These are phyloP conservation scores for Fusarium caatingaense DNA, from an alignment of 2,329 filamentous ascomycete species.

Conservation along the genomic window DNA sequence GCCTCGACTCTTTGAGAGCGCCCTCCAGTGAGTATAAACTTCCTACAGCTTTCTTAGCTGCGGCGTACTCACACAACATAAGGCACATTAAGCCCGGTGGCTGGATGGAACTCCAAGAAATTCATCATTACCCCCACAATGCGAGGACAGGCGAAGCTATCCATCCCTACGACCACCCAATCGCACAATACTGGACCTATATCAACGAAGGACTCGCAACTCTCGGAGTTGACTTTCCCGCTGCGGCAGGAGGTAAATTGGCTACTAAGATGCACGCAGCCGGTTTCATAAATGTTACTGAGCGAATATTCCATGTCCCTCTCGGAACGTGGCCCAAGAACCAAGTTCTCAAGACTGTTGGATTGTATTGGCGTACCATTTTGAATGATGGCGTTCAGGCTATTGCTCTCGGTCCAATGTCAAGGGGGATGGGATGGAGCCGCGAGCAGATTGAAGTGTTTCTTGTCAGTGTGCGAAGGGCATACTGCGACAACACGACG, in stretches of 20 bases:
- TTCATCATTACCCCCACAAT: constrained; percentile 61
- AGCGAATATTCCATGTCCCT: constrained; percentile 63
- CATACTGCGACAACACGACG: constrained; percentile 58
- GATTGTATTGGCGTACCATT: constrained; percentile 63
- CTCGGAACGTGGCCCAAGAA: constrained; percentile 67
- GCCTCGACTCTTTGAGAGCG: constrained; percentile 58
- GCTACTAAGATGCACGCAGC: constrained; percentile 60
- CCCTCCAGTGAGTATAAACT: constrained; percentile 34
- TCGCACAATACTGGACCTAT: constrained; percentile 60
- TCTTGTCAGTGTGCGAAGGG: constrained; percentile 60
- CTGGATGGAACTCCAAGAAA: constrained; percentile 67
- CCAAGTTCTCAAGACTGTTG: constrained; percentile 62
- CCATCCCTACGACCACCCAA: constrained; percentile 52
- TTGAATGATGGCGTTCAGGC: constrained; percentile 63
- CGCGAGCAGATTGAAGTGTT: constrained; percentile 61
- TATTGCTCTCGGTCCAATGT: constrained; percentile 64
- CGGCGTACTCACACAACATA: neutral
- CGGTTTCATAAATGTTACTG: constrained; percentile 64
- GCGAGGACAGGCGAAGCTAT: constrained; percentile 55
- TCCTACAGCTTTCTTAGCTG: neutral
- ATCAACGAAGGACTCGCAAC: constrained; percentile 57
- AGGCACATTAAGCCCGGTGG: constrained; percentile 65
- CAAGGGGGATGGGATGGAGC: constrained; percentile 60
- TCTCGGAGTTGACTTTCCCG: constrained; percentile 61
- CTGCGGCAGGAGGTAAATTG: constrained; percentile 55